Percentiles rank a stretch among this genome's conserved stretches.
Conservation (phyloP, 148 eudicot genomes). For the Rhododendron vialii region DNA sequence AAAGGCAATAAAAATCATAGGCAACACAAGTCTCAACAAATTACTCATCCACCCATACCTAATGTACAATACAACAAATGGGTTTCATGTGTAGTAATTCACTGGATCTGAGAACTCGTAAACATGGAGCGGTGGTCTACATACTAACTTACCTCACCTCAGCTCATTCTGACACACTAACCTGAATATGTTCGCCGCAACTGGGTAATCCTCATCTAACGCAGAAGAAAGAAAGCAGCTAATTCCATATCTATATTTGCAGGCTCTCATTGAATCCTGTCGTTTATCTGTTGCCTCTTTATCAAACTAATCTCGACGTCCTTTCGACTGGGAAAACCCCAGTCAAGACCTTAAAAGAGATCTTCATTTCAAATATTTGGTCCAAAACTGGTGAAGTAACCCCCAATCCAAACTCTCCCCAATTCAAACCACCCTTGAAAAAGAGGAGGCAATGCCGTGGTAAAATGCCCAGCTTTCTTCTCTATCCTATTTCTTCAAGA, state of each 20-base stretch:
- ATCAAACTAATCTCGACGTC: not conserved
- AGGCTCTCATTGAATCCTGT: constrained; percentile 7
- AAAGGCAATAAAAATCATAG: not conserved
- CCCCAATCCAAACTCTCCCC: constrained; percentile 5
- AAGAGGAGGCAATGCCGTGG: not conserved
- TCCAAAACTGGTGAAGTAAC: not conserved
- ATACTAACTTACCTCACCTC: not conserved
- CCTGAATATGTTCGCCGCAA: constrained; percentile 7
- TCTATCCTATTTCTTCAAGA: not conserved
- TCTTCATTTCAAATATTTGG: constrained; percentile 3
- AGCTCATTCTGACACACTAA: not conserved
- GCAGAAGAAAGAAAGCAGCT: constrained; percentile 12
- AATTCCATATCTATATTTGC: not conserved
- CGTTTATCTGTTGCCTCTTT: not conserved
- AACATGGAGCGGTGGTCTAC: not conserved
- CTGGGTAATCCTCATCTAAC: constrained; percentile 17
- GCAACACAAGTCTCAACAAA: not conserved
- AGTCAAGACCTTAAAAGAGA: constrained; percentile 1
- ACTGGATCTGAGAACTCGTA: not conserved
- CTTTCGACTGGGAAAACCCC: not conserved
- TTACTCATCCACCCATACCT: constrained; percentile 7
- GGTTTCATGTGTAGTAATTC: constrained; percentile 8
- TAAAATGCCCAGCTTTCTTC: not conserved
- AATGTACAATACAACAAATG: constrained; percentile 14
- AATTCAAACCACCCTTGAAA: constrained; percentile 1